Evolutionary conservation across 2,329 filamentous ascomycete genomes (phyloP).

Genomic region (Penicillium thymicola): DNA sequence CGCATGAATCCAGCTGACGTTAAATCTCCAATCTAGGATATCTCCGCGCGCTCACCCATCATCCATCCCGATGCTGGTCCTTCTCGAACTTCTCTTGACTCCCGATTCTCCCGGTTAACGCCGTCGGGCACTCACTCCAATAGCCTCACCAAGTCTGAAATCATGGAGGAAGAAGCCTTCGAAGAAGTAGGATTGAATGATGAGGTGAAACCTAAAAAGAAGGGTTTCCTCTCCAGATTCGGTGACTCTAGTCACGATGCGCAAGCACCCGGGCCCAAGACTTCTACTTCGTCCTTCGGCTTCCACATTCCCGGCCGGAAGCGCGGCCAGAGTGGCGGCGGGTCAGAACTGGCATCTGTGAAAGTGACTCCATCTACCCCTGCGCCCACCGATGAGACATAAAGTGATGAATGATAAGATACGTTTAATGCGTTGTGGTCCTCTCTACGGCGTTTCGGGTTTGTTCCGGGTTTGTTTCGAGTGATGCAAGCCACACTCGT

Average conservation of each 20-base stretch:
- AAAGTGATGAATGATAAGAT: conserved; percentile 18
- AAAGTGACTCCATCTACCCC: conserved; percentile 30
- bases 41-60: conserved; percentile 80
- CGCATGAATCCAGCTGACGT: conserved; percentile 7
- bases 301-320: conserved; percentile 72
- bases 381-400: conserved; percentile 17
- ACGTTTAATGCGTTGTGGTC: conserved; percentile 2
- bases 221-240: conserved; percentile 74
- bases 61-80: conserved; percentile 54
- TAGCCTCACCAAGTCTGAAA: conserved; percentile 57
- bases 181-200: conserved; percentile 88
- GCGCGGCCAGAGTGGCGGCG: conserved; percentile 66
- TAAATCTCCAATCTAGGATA: conserved; percentile 61
- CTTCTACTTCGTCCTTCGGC: conserved; percentile 48
- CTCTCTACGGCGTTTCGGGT: conserved; percentile 7
- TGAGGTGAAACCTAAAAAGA: conserved; percentile 69
- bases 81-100: conserved; percentile 79
- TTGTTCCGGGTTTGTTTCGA: not conserved
- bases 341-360: conserved; percentile 68
- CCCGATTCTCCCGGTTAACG: conserved; percentile 61
- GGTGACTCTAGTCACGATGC: conserved; percentile 54
- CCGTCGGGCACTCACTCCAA: conserved; percentile 60
- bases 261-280: conserved; percentile 33
- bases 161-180: conserved; percentile 75
- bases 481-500: conserved; percentile 1